Conservation (phyloP, 192 early-diverging fungal species). For the Chytriomyces sp. region DNA sequence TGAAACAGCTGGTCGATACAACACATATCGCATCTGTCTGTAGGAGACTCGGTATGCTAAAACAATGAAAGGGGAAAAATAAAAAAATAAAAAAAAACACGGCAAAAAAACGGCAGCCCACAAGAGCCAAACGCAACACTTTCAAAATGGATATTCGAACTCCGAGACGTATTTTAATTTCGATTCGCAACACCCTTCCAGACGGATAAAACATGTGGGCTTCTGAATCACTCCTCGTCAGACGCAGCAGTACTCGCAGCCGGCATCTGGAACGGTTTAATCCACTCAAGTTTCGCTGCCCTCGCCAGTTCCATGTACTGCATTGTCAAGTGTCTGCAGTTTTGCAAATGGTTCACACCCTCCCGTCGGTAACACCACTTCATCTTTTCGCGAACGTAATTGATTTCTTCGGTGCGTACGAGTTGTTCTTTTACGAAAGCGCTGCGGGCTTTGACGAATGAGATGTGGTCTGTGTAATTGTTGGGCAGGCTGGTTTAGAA, state of each 20-base stretch:
- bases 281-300: slow-evolving; percentile 36
- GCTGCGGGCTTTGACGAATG: slow-evolving; percentile 73
- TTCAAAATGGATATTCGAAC: neutral
- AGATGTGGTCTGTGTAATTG: slow-evolving; percentile 44
- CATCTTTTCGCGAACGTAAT: slow-evolving; percentile 82
- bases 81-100: neutral
- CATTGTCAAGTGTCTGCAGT: slow-evolving; percentile 82
- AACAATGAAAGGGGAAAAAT: neutral
- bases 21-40: slow-evolving; percentile 94
- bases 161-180: too few relatives aligned
- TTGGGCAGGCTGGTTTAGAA: neutral
- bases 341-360: slow-evolving; percentile 92
- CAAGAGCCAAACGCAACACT: neutral
- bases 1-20: slow-evolving; percentile 92
- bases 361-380: slow-evolving; percentile 90
- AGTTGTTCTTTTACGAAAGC: slow-evolving; percentile 85
- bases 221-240: slow-evolving; percentile 3
- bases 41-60: slow-evolving; percentile 46
- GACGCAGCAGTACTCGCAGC: slow-evolving; percentile 6
- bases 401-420: slow-evolving; percentile 89
- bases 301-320: slow-evolving; percentile 73
- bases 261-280: slow-evolving; percentile 32
- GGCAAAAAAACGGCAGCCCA: too few relatives aligned
- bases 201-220: too few relatives aligned
- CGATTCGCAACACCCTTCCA: too few relatives aligned